Evolutionary conservation across 768 basidiomycete species (phyloP).

Genomic region (Serendipita sp.): DNA sequence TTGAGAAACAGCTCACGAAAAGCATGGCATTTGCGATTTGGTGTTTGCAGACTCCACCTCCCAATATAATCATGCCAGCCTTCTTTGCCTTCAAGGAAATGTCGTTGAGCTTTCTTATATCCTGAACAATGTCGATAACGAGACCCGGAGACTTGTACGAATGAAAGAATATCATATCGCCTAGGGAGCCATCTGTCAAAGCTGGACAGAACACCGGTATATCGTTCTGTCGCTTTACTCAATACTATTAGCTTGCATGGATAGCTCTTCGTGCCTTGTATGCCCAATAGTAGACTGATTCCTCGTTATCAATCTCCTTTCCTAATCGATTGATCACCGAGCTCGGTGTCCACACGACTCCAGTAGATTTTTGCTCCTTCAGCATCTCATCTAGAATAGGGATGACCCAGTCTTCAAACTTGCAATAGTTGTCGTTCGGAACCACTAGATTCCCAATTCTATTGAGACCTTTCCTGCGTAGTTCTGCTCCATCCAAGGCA

Average conservation of each 20-base stretch:
- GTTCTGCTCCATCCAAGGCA: conserved; percentile 72
- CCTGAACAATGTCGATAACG: conserved; percentile 82
- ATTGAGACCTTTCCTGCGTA: conserved; percentile 86
- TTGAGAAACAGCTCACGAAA: conserved; percentile 42
- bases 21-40: conserved; percentile 99
- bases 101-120: conserved; percentile 87
- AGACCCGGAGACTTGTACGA: conserved; percentile 79
- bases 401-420: conserved; percentile 97
- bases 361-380: conserved; percentile 59
- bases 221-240: conserved; percentile 50
- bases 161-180: conserved; percentile 99
- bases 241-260: conserved; percentile 15
- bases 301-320: conserved; percentile 92
- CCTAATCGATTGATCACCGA: conserved; percentile 84
- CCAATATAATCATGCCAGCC: conserved; percentile 96
- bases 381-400: conserved; percentile 88
- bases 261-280: conserved; percentile 59
- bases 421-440: conserved; percentile 98
- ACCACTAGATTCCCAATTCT: conserved; percentile 92
- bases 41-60: conserved; percentile 97
- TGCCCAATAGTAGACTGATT: conserved; percentile 98
- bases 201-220: conserved; percentile 99
- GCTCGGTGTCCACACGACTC: conserved; percentile 81
- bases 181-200: conserved; percentile 91
- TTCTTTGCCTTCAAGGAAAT: conserved; percentile 70